Evolutionary conservation across 169 alveolate species (phyloP).

Genomic region (Plasmodium coatneyi): DNA sequence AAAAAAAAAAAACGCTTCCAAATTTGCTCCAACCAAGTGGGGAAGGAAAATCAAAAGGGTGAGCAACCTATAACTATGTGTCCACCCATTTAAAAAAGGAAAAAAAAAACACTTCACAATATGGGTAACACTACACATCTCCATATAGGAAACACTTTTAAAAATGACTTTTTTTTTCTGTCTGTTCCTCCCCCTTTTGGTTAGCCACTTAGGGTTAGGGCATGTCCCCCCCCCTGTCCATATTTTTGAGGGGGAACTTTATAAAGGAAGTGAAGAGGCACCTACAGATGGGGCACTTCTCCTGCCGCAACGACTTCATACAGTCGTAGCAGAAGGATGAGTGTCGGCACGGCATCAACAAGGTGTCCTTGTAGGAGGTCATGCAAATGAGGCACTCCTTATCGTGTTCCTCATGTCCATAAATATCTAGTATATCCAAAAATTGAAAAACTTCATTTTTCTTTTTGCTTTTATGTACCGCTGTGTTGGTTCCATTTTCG

Average conservation of each 20-base stretch:
- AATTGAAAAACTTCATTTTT: slow-evolving; percentile 13
- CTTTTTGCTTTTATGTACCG: slow-evolving; percentile 3
- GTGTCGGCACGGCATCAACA: slow-evolving; percentile 84
- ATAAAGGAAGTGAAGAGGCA: slow-evolving; percentile 58
- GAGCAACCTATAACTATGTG: background rate
- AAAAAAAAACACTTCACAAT: background rate
- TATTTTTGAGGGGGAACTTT: slow-evolving; percentile 31
- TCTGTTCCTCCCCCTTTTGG: background rate
- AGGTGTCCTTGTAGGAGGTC: slow-evolving; percentile 82
- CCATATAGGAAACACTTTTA: background rate
- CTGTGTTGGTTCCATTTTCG: background rate
- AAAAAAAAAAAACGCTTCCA: background rate
- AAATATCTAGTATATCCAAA: slow-evolving; percentile 34
- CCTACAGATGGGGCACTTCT: slow-evolving; percentile 85
- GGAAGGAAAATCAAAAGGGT: background rate
- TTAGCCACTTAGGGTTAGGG: background rate
- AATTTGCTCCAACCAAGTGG: background rate
- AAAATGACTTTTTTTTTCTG: background rate
- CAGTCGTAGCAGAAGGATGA: slow-evolving; percentile 84
- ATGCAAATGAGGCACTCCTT: slow-evolving; percentile 84
- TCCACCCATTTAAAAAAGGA: background rate
- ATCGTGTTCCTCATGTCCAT: slow-evolving; percentile 76
- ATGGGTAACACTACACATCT: background rate
- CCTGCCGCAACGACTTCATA: slow-evolving; percentile 79
- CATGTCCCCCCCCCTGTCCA: background rate